Conservation (phyloP, 768 basidiomycete species). For the Russula earlei region DNA sequence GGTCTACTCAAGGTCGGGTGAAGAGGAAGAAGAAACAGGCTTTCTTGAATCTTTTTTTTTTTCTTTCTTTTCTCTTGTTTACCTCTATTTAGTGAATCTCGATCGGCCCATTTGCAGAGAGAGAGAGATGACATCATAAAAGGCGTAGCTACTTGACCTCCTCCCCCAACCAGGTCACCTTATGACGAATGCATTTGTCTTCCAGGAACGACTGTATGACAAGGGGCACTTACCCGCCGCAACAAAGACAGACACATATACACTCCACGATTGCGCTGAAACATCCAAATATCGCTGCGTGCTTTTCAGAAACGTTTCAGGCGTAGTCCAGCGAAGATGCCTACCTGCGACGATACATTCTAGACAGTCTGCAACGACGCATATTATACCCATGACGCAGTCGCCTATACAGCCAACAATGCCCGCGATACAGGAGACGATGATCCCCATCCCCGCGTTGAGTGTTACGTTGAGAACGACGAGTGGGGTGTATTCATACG, state of each 20-base stretch:
- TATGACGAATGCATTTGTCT: neutral
- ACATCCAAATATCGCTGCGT: slow-evolving; percentile 33
- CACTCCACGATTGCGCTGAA: slow-evolving; percentile 35
- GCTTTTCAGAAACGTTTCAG: neutral
- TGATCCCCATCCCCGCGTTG: slow-evolving; percentile 2
- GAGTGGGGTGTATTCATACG: neutral
- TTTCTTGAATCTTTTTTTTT: neutral
- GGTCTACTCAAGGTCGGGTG: slow-evolving; percentile 5
- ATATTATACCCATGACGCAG: slow-evolving; percentile 32
- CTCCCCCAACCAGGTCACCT: no score
- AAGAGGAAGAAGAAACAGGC: slow-evolving; percentile 12
- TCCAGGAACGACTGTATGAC: neutral
- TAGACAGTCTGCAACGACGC: slow-evolving; percentile 33
- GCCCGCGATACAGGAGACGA: slow-evolving; percentile 14
- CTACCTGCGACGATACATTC: slow-evolving; percentile 40
- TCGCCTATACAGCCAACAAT: slow-evolving; percentile 36
- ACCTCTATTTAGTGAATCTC: neutral
- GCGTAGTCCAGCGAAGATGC: neutral
- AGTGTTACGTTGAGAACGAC: neutral
- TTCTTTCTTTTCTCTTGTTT: neutral
- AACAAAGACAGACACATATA: slow-evolving; percentile 37
- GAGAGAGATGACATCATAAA: no score
- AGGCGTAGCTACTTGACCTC: no score
- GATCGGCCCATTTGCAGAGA: no score
- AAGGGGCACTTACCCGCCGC: slow-evolving; percentile 28